Percentiles rank a stretch among this genome's conserved stretches.
phyloP scores from a whole-genome alignment of 2,329 filamentous ascomycete species.

The Onygena corvina region DNA sequence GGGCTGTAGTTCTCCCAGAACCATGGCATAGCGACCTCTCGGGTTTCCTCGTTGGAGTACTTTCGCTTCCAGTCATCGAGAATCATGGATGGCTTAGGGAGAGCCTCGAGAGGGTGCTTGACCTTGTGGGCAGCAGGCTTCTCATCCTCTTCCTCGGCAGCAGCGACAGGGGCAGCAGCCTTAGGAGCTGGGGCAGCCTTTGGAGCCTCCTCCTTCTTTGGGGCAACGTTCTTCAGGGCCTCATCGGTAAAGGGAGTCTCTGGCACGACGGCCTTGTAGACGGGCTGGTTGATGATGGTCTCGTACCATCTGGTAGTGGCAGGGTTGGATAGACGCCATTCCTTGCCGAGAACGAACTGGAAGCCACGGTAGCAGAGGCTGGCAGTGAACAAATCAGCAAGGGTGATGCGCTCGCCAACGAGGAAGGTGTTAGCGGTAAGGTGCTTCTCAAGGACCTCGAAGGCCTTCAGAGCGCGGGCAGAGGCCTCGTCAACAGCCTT shows the following conservation, averaged over 20 bases:
- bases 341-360: conserved; percentile 86
- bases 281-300: conserved; percentile 83
- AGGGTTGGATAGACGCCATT: conserved; percentile 72
- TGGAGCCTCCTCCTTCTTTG: conserved; percentile 55
- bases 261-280: conserved; percentile 69
- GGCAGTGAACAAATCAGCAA: conserved; percentile 81
- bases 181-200: conserved; percentile 49
- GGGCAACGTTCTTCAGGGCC: conserved; percentile 59
- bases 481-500: conserved; percentile 75
- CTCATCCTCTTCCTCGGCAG: conserved; percentile 43
- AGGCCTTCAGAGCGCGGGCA: conserved; percentile 55
- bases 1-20: conserved; percentile 97
- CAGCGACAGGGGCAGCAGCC: conserved; percentile 41
- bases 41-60: conserved; percentile 92
- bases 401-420: conserved; percentile 91
- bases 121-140: conserved; percentile 64
- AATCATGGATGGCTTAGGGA: conserved; percentile 65
- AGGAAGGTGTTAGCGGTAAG: conserved; percentile 90
- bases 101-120: conserved; percentile 88
- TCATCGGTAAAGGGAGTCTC: conserved; percentile 71
- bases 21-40: conserved; percentile 73
- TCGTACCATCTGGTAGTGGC: conserved; percentile 87
- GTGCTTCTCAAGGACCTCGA: conserved; percentile 71
- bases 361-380: conserved; percentile 75
- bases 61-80: conserved; percentile 98